Evolutionary conservation across 1,284 basidiomycete species (phyloP).

Genomic region (Malassezia dermatis): DNA sequence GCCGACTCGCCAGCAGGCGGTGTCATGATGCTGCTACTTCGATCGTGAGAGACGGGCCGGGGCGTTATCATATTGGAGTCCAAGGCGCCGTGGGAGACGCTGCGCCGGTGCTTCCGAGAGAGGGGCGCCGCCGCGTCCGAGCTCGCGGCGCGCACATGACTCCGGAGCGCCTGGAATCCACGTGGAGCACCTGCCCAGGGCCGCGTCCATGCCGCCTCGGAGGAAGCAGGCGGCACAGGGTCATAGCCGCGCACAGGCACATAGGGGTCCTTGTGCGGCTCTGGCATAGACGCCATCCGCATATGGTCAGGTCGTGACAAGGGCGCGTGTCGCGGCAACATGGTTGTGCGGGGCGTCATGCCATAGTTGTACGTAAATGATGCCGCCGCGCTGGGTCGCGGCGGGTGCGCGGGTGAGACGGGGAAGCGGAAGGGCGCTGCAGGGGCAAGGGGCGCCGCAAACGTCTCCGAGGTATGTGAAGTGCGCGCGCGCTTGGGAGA

Average conservation of each 20-base stretch:
- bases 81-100: conserved; percentile 5
- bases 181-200: not conserved
- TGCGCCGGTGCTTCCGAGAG: conserved; percentile 6
- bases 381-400: not conserved
- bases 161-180: not conserved
- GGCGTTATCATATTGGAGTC: not conserved
- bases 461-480: not conserved
- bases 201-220: not conserved
- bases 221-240: not conserved
- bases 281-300: conserved; percentile 7
- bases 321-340: not conserved
- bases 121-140: not conserved
- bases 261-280: not conserved
- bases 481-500: conserved; percentile 9
- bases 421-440: not conserved
- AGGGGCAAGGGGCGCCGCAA: no score
- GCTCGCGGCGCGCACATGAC: not conserved
- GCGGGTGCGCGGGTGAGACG: not conserved
- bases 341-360: not conserved
- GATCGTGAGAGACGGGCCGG: conserved; percentile 11
- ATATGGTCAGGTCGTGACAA: not conserved
- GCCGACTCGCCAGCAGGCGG: conserved; percentile 3
- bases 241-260: conserved; percentile 12
- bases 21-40: conserved; percentile 8
- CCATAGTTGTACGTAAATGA: conserved; percentile 3